These are phyloP conservation scores for Dictyostelium capitatum DNA, from an alignment of 78 protist species.

Conservation along the genomic window DNA sequence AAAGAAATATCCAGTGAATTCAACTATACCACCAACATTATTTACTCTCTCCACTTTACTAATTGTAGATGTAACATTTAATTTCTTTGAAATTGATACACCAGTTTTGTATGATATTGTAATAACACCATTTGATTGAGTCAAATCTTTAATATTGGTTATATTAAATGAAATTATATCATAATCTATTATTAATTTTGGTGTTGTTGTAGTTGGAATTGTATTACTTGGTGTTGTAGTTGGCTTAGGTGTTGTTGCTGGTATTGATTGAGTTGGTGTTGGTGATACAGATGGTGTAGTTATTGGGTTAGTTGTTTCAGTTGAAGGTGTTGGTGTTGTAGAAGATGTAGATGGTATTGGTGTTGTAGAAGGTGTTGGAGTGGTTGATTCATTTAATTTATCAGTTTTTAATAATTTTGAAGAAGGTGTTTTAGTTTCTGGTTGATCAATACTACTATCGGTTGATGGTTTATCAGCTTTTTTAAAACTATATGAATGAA, in stretches of 20 bases:
- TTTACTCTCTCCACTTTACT: background rate
- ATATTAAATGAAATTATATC: background rate
- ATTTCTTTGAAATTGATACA: background rate
- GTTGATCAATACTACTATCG: background rate
- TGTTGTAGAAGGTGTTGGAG: background rate
- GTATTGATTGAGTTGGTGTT: background rate
- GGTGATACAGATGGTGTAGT: constrained; percentile 10
- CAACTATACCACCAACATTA: background rate
- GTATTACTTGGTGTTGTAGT: background rate
- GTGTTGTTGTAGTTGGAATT: background rate
- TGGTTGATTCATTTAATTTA: background rate
- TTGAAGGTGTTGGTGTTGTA: background rate
- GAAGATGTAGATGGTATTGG: background rate
- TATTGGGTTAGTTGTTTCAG: constrained; percentile 2
- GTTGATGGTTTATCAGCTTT: background rate
- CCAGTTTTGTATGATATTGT: background rate
- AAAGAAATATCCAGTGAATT: background rate
- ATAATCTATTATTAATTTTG: background rate
- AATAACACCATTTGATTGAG: background rate
- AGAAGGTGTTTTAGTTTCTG: background rate
- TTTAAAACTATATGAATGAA: background rate
- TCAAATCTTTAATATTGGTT: background rate
- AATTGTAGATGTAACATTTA: background rate
- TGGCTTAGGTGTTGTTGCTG: constrained; percentile 1
- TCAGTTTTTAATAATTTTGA: background rate